phyloP scores from a whole-genome alignment of 2,329 filamentous ascomycete genomes.

The Sporothrix mexicana region DNA sequence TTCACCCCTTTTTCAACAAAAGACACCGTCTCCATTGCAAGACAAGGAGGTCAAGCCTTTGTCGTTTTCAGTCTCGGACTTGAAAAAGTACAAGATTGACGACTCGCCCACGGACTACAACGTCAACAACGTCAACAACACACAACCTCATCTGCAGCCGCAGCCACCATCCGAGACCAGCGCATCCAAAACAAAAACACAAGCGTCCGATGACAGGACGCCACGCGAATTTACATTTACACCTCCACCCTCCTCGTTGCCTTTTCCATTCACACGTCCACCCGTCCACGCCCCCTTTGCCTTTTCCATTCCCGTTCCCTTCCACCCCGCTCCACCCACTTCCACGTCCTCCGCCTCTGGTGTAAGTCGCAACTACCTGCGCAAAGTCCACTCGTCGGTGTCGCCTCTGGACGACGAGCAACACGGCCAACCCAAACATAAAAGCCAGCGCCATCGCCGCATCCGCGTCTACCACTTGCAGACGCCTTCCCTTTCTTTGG shows the following conservation, averaged over 20 bases:
- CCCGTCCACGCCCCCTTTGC: not conserved
- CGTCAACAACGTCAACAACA: not conserved
- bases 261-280: not conserved
- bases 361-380: not conserved
- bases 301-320: not conserved
- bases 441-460: slow-evolving; percentile 4
- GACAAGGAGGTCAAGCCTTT: not conserved
- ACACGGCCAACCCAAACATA: no score
- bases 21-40: not conserved
- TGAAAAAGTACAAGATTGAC: not conserved
- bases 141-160: not conserved
- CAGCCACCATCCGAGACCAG: not conserved
- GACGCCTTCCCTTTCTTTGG: not conserved
- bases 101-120: not conserved
- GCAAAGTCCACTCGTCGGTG: not conserved
- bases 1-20: slow-evolving; percentile 1
- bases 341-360: not conserved
- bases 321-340: not conserved
- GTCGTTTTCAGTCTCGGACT: not conserved
- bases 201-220: not conserved
- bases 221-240: not conserved
- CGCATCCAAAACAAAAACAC: no score
- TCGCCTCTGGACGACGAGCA: no score
- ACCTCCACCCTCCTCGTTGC: not conserved
- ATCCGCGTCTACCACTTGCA: slow-evolving; percentile 25